These are phyloP conservation scores for Elsinoe batatas DNA, from an alignment of 2,329 filamentous ascomycete genomes.

Conservation along the genomic window DNA sequence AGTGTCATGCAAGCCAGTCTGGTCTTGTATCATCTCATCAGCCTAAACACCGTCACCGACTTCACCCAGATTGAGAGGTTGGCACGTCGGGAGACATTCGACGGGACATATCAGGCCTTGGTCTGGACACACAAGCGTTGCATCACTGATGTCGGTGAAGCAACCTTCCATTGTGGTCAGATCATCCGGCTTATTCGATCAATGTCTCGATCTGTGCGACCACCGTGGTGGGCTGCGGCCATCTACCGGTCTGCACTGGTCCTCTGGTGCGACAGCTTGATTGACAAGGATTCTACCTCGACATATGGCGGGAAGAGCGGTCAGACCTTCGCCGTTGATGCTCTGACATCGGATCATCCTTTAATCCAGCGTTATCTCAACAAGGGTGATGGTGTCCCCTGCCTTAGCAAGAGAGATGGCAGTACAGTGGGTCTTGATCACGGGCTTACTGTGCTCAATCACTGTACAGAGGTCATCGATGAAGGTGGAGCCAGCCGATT, in stretches of 20 bases:
- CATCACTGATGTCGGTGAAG: constrained; percentile 53
- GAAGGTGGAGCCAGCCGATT: constrained; percentile 44
- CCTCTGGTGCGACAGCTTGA: constrained; percentile 53
- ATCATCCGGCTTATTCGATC: constrained; percentile 50
- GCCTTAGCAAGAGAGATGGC: constrained; percentile 42
- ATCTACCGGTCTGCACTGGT: constrained; percentile 58
- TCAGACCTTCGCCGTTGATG: constrained; percentile 42
- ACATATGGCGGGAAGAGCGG: constrained; percentile 28
- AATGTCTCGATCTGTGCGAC: constrained; percentile 52
- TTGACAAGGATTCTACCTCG: constrained; percentile 37
- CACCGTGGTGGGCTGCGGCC: constrained; percentile 62
- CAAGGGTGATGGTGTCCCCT: constrained; percentile 44
- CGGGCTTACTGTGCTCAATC: constrained; percentile 39
- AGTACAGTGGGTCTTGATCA: constrained; percentile 39
- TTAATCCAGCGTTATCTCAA: constrained; percentile 43
- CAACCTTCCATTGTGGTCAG: constrained; percentile 59
- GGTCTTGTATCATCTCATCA: constrained; percentile 61
- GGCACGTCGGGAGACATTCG: constrained; percentile 50
- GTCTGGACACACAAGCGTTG: constrained; percentile 51
- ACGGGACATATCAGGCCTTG: constrained; percentile 46
- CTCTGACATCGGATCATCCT: constrained; percentile 41
- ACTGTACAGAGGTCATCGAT: constrained; percentile 45
- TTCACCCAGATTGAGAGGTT: constrained; percentile 59
- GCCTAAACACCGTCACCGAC: constrained; percentile 57
- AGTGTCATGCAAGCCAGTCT: constrained; percentile 54